A percentile compares a stretch with the other conserved stretches of the same genome.
Conservation (phyloP, 2,329 filamentous ascomycete genomes). For the Akanthomyces uredinophilus region DNA sequence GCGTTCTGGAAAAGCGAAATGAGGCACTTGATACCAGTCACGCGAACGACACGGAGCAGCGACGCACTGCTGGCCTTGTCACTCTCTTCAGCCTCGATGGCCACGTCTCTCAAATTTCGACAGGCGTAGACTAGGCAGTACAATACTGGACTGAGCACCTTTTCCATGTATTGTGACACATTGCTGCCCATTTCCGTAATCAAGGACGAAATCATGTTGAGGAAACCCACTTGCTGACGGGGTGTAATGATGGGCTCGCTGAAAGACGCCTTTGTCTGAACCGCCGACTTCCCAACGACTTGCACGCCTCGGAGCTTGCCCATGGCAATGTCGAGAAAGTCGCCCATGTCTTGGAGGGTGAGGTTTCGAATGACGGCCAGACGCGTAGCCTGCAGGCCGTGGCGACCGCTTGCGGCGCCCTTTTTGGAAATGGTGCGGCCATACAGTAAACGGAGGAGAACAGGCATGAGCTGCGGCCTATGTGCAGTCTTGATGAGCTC, state of each 20-base stretch:
- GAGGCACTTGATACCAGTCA: constrained; percentile 76
- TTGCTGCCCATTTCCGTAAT: constrained; percentile 77
- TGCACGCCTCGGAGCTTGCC: constrained; percentile 60
- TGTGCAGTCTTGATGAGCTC: constrained; percentile 70
- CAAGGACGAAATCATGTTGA: constrained; percentile 87
- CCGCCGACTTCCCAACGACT: constrained; percentile 46
- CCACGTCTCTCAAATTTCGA: constrained; percentile 46
- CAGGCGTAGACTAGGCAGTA: constrained; percentile 74
- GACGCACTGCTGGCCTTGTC: constrained; percentile 46
- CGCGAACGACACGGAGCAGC: constrained; percentile 60
- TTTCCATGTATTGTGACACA: constrained; percentile 61
- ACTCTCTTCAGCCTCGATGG: constrained; percentile 31
- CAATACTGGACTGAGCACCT: constrained; percentile 70
- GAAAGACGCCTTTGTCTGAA: constrained; percentile 48
- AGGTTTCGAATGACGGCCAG: constrained; percentile 78
- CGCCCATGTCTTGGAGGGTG: constrained; percentile 65
- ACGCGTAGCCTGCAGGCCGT: constrained; percentile 75
- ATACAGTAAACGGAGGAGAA: constrained; percentile 82
- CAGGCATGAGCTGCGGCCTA: constrained; percentile 69
- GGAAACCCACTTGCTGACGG: constrained; percentile 81
- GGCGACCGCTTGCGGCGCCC: constrained; percentile 68
- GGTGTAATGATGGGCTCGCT: constrained; percentile 55
- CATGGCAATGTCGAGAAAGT: constrained; percentile 78
- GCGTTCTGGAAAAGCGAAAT: constrained; percentile 72
- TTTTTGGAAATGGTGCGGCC: constrained; percentile 82